Base-by-base conservation (phyloP, 106 monocot species). In the Allium fistulosum region DNA sequence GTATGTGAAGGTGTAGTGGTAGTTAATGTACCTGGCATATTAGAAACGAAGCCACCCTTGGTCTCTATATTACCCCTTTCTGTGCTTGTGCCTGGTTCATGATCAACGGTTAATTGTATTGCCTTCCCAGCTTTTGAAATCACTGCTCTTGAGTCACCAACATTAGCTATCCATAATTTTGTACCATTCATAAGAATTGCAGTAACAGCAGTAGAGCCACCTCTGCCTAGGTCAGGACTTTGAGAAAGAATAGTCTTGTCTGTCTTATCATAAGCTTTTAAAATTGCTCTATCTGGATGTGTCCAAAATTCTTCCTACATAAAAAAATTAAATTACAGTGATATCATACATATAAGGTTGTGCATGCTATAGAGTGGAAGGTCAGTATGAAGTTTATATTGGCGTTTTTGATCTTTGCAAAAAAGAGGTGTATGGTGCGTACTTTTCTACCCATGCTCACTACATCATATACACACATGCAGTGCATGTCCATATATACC, bases 181-280 rank as follows among this genome's bases (percentile, higher is more conserved):
- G 48, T 69, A 0, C 85, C 85, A 51, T 90, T 72, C 12, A 87
- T 55, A 7, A 90, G 71, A 62, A 94, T 88, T 11, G 90, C 94
- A 58, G 94, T 94, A 52, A 94, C 94, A 58, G 94, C 94, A 28
- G 94, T 94, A 26, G 90, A 94, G 11, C 94, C 94, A 57, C 94
- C 94, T 50, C 78, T 67, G 51, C 90, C 87, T 67, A 94, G 53
- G 50, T 83, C 85, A 61, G 76, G 82, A 73, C 67, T 78, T 58
- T 94, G 85, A 10, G 87, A 79, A 52, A 94, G 83, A 61, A 94
- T 90, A 4, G 85, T 74, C 59, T 90, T 76, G 75, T 94, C 94
- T 50, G 90, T 94, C 51, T 85, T 90, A 58, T 90, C 85, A n/a
- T 94, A 94, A 2, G 85, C 94, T 77, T 79, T 94, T 65, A 49